Conservation (phyloP, 139 green algal genomes). For the Coelastrella sp. region DNA sequence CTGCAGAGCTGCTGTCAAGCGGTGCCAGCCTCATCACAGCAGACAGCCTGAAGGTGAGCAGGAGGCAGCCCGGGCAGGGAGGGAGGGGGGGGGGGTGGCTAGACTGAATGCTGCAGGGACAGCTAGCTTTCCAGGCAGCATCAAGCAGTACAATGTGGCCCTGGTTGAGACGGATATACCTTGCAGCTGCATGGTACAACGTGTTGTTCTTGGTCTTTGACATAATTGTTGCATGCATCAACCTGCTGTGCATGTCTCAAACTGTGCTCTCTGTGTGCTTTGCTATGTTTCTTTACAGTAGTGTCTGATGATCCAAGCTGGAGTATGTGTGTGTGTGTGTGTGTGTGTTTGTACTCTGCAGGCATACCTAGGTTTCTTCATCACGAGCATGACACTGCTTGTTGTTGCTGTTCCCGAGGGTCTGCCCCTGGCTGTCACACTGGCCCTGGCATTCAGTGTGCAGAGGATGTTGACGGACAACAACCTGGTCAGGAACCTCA, state of each 20-base stretch:
- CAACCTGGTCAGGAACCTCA: constrained; percentile 80
- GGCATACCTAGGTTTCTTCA: constrained; percentile 79
- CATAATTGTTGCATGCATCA: too few relatives aligned
- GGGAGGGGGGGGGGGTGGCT: not conserved
- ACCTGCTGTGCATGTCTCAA: too few relatives aligned
- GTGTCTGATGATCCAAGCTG: not conserved
- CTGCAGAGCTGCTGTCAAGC: constrained; percentile 20
- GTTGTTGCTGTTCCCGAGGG: constrained; percentile 94
- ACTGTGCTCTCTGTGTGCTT: not conserved
- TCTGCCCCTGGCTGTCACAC: constrained; percentile 89
- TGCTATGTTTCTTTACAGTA: not conserved
- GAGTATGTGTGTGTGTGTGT: not conserved
- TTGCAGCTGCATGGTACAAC: too few relatives aligned
- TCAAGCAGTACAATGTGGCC: too few relatives aligned
- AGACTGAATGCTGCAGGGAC: not conserved
- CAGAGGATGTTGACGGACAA: constrained; percentile 71
- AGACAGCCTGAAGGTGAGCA: constrained; percentile 28
- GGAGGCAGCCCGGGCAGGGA: not conserved
- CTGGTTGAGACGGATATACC: too few relatives aligned
- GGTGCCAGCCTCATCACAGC: constrained; percentile 4
- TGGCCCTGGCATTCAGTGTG: constrained; percentile 89
- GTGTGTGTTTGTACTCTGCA: constrained; percentile 18
- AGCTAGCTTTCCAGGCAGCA: too few relatives aligned
- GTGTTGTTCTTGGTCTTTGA: too few relatives aligned
- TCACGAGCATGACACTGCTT: constrained; percentile 88